Evolutionary conservation across 2,329 filamentous ascomycete genomes (phyloP), one percentile per base, ranked within the genome.

Genomic region (Talaromyces sp.): DNA sequence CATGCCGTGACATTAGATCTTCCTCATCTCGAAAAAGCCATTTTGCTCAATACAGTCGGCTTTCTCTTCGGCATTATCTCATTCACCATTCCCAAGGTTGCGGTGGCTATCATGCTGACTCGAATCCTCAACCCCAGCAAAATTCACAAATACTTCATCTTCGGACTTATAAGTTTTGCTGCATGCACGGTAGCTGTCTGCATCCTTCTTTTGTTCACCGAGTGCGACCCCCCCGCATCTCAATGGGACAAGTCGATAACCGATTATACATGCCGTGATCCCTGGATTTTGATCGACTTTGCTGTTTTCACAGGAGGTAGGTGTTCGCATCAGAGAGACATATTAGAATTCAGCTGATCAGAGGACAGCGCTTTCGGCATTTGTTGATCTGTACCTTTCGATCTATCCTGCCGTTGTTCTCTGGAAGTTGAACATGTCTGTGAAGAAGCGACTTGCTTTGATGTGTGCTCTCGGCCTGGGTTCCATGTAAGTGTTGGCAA

Each of bases 181-280:
- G 66, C 74, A 27, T 47, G 73, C 7, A 70, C 73, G 2, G 62
- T 78, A 10, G 16, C 76, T 1, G 70, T 70, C 19, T 77, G 73
- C 45, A 72, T 81, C 35, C 64, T 79, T 22, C 71, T 81, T 19
- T 71, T 80, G 5, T 76, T 81, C 43, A 77, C 73, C 1, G 76
- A 76, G 59, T 83, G 81, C 69, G 68, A 67, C 0, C 81, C 81
- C 0, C 68, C 69, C 8, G 50, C 63, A 22, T 73, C 76, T 0
- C 74, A 76, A 27, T 83, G 81, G 81, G 73, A 77, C 14, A 24
- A 45, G 14, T 62, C 60, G 73, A 66, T 69, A 45, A 31, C 63
- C 1, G 14, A 68, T 69, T 74, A 72, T 7, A 72, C 31, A 13
- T 82, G 75, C 67, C 74, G 76, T 70, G 70, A 70, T 64, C 69